Conservation (phyloP, 2,329 filamentous ascomycete species). For the Xylariaceae sp. region DNA sequence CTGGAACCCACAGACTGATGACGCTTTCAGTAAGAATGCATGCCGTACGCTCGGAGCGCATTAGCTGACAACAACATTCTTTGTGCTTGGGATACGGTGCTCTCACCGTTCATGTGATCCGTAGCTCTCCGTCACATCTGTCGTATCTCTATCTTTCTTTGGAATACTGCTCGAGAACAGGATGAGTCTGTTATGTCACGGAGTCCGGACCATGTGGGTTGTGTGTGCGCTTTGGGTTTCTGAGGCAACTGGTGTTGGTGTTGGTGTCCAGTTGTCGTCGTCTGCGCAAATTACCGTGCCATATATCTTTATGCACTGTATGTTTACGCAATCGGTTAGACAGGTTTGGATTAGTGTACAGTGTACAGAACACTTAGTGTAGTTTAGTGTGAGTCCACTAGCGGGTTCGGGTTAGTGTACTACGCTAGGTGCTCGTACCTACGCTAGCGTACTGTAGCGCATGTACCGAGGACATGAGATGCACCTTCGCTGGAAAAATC, state of each 20-base stretch:
- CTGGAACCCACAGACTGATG: too few species aligned
- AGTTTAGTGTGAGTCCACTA: neutral
- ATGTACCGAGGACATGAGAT: neutral
- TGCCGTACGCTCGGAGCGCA: neutral
- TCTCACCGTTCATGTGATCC: too few species aligned
- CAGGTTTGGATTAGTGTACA: neutral
- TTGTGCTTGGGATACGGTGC: too few species aligned
- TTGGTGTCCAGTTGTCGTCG: neutral
- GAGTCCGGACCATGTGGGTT: neutral
- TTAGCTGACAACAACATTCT: too few species aligned
- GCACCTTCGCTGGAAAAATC: neutral
- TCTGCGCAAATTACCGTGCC: neutral
- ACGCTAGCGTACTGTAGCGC: neutral
- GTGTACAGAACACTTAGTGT: neutral
- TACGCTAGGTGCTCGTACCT: neutral
- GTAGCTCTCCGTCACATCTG: too few species aligned
- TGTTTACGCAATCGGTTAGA: neutral
- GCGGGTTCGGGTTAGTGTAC: neutral
- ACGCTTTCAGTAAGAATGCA: neutral
- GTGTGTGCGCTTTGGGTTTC: neutral
- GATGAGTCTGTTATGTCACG: neutral
- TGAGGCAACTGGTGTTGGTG: neutral
- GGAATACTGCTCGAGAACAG: neutral
- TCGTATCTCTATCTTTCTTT: too few species aligned
- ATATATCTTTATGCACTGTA: neutral